These are phyloP conservation scores for Ophiocordyceps polyrhachis-furcata DNA, from an alignment of 2,329 filamentous ascomycete genomes.

Conservation along the genomic window DNA sequence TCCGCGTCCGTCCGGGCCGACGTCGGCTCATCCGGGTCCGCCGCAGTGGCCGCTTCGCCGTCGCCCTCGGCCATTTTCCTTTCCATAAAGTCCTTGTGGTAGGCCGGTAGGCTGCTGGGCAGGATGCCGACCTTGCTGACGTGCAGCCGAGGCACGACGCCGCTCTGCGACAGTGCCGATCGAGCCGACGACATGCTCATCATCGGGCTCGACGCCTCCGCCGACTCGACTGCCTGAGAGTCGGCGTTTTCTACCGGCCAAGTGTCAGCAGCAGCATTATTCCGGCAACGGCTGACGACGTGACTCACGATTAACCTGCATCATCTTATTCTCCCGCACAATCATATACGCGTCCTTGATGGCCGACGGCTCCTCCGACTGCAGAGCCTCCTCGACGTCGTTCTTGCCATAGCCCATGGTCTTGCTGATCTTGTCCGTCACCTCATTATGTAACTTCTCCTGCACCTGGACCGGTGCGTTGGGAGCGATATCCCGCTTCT, in stretches of 20 bases:
- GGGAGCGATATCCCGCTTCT: slow-evolving; percentile 62
- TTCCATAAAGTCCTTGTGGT: slow-evolving; percentile 82
- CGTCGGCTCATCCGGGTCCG: slow-evolving; percentile 26
- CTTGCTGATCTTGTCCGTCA: slow-evolving; percentile 89
- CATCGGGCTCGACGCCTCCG: slow-evolving; percentile 27
- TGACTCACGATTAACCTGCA: slow-evolving; percentile 77
- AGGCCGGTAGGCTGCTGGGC: slow-evolving; percentile 75
- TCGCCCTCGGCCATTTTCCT: slow-evolving; percentile 37
- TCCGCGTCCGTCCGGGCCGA: slow-evolving; percentile 47
- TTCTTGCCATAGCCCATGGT: slow-evolving; percentile 95
- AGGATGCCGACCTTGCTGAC: slow-evolving; percentile 81
- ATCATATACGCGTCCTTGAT: slow-evolving; percentile 99
- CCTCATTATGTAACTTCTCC: slow-evolving; percentile 77
- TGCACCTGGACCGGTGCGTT: slow-evolving; percentile 62
- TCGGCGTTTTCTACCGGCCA: slow-evolving; percentile 13
- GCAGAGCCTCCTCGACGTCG: slow-evolving; percentile 86
- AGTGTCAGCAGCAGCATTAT: slow-evolving; percentile 7
- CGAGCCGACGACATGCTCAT: slow-evolving; percentile 35
- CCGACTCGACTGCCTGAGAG: slow-evolving; percentile 14
- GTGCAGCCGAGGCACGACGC: slow-evolving; percentile 33
- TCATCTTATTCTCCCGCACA: slow-evolving; percentile 91
- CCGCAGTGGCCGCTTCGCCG: slow-evolving; percentile 20
- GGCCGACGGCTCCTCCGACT: slow-evolving; percentile 81
- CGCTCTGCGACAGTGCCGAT: slow-evolving; percentile 31
- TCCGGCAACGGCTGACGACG: slow-evolving; percentile 5